phyloP scores from a whole-genome alignment of 2,329 filamentous ascomycete species.

The Colletotrichum noveboracense region DNA sequence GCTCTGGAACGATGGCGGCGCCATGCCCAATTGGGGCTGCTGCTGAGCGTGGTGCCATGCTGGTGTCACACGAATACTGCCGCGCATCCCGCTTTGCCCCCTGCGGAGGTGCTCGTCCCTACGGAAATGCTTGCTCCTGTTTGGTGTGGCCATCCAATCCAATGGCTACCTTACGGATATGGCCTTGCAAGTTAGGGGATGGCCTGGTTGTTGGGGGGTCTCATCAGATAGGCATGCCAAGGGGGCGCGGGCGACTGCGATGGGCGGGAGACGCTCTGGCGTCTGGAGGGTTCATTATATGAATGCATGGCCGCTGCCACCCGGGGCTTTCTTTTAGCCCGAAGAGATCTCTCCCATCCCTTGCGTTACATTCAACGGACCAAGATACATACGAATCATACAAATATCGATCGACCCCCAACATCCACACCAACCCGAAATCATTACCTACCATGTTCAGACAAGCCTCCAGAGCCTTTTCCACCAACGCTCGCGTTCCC shows the following conservation, averaged over 20 bases:
- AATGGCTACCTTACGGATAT: neutral
- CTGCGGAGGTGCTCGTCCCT: neutral
- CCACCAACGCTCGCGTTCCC: constrained; percentile 38
- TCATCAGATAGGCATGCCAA: constrained; percentile 6
- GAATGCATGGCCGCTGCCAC: constrained; percentile 16
- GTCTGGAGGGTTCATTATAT: constrained; percentile 5
- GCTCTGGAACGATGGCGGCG: constrained; percentile 16
- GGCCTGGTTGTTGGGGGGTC: neutral
- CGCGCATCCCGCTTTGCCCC: constrained; percentile 18
- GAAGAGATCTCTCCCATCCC: constrained; percentile 1
- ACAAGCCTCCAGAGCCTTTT: constrained; percentile 32
- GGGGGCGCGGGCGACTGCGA: neutral
- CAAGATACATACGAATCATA: neutral
- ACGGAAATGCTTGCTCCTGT: neutral
- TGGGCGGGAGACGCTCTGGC: neutral
- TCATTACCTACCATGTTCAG: constrained; percentile 11
- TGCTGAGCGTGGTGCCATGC: constrained; percentile 17
- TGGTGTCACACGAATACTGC: constrained; percentile 14
- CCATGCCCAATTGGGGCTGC: constrained; percentile 14
- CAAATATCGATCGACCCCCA: neutral
- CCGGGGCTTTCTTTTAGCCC: neutral
- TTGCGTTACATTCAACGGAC: constrained; percentile 3
- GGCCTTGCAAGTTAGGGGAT: neutral
- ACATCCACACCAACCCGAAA: neutral
- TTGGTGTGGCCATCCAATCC: neutral